phyloP scores from a whole-genome alignment of 768 basidiomycete genomes.

The Macrolepiota fuliginosa region DNA sequence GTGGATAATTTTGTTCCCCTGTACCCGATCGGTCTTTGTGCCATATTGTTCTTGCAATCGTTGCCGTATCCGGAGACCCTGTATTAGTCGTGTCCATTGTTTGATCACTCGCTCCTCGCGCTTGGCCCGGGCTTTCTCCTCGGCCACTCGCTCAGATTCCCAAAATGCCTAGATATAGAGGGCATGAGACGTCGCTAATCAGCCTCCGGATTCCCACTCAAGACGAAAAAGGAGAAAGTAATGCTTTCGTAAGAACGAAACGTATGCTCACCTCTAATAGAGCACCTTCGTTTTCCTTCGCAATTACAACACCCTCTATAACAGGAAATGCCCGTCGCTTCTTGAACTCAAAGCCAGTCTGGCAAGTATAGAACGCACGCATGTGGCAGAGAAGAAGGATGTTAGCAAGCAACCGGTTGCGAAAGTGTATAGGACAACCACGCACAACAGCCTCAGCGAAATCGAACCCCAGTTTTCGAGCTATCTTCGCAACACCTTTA shows the following conservation, averaged over 20 bases:
- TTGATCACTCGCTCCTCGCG: constrained; percentile 79
- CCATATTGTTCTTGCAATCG: constrained; percentile 81
- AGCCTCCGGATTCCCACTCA: constrained; percentile 4
- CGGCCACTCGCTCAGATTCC: constrained; percentile 75
- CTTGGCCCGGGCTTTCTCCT: constrained; percentile 74
- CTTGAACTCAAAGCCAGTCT: constrained; percentile 97
- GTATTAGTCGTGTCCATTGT: constrained; percentile 84
- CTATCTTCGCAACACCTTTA: constrained; percentile 88
- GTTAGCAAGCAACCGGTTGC: constrained; percentile 11
- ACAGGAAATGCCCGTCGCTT: constrained; percentile 87
- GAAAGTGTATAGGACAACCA: constrained; percentile 19
- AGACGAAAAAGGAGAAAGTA: not conserved
- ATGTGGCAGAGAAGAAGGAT: not conserved
- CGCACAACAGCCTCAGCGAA: constrained; percentile 94
- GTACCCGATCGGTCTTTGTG: constrained; percentile 2
- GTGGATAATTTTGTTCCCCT: not conserved
- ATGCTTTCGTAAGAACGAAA: not conserved
- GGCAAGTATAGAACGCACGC: not conserved
- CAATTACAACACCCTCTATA: constrained; percentile 83
- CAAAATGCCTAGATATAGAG: constrained; percentile 66
- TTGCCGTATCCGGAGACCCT: constrained; percentile 83
- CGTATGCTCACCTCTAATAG: constrained; percentile 65
- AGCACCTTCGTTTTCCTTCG: constrained; percentile 70
- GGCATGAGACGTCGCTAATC: constrained; percentile 8
- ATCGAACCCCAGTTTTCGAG: constrained; percentile 82